phyloP scores from a whole-genome alignment of 148 eudicot genomes.

The Heliosperma pusillum region DNA sequence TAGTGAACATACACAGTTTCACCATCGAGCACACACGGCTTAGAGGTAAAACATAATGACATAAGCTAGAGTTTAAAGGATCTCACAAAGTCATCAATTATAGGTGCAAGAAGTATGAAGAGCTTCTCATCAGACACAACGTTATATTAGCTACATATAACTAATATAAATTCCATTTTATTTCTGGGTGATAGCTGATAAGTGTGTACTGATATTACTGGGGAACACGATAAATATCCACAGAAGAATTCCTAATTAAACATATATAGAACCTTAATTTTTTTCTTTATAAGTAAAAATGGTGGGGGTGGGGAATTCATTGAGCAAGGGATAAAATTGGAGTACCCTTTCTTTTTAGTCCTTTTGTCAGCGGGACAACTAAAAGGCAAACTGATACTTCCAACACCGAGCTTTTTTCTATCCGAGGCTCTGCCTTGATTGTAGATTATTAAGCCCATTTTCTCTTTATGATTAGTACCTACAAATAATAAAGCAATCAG shows the following conservation, averaged over 20 bases:
- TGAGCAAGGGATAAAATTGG: not conserved
- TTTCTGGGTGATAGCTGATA: not conserved
- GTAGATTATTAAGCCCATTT: slow-evolving; percentile 15
- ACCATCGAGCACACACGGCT: not conserved
- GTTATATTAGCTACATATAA: no score
- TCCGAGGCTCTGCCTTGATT: slow-evolving; percentile 17
- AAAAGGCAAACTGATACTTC: slow-evolving; percentile 8
- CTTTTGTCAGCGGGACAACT: slow-evolving; percentile 23
- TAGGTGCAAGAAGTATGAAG: not conserved
- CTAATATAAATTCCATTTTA: not conserved
- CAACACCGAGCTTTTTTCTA: slow-evolving; percentile 22
- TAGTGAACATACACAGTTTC: not conserved
- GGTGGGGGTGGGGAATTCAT: not conserved
- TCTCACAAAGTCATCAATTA: not conserved
- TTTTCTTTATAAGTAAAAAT: not conserved
- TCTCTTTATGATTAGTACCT: slow-evolving; percentile 20
- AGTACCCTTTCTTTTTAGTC: slow-evolving; percentile 26
- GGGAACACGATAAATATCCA: not conserved
- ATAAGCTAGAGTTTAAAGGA: not conserved
- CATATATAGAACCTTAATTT: not conserved
- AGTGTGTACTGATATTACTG: not conserved
- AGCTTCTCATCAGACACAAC: not conserved
- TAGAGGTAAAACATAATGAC: not conserved
- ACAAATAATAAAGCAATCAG: slow-evolving; percentile 12
- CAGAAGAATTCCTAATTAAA: not conserved